Conservation (phyloP, 768 basidiomycete genomes). For the Xerocomus potaroensis region DNA sequence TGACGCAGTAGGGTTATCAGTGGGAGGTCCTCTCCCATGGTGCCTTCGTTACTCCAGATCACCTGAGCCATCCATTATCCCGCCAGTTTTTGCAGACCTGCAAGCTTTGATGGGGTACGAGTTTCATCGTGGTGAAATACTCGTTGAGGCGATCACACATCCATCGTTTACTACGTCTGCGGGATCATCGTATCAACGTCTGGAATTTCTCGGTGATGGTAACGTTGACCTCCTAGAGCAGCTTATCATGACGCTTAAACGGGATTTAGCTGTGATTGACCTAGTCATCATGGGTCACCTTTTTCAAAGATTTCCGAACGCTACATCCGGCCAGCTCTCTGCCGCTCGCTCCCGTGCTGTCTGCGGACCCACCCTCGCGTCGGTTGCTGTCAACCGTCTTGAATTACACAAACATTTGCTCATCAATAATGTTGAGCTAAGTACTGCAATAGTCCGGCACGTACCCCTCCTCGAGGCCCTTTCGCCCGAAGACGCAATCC, state of each 20-base stretch:
- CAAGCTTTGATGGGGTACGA: conserved; percentile 66
- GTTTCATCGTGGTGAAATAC: conserved; percentile 57
- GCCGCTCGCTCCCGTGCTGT: conserved; percentile 67
- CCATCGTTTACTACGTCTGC: conserved; percentile 60
- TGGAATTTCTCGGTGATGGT: conserved; percentile 92
- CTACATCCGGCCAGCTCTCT: conserved; percentile 75
- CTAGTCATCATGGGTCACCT: conserved; percentile 70
- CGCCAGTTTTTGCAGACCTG: conserved; percentile 49
- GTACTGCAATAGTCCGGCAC: conserved; percentile 55
- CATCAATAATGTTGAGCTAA: conserved; percentile 65
- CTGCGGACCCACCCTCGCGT: conserved; percentile 70
- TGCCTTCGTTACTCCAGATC: conserved; percentile 44
- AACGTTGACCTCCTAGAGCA: conserved; percentile 21
- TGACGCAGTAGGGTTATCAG: conserved; percentile 58
- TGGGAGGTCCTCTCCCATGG: conserved; percentile 75
- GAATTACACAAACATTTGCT: conserved; percentile 67
- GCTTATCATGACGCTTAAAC: conserved; percentile 5
- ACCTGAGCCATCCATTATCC: conserved; percentile 31
- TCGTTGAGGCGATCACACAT: conserved; percentile 83
- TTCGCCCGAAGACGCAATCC: conserved; percentile 57
- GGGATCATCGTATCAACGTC: conserved; percentile 71
- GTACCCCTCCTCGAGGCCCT: conserved; percentile 55
- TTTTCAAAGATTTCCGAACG: conserved; percentile 61
- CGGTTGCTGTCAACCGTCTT: conserved; percentile 60
- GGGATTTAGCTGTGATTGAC: conserved; percentile 56